Conservation (phyloP, 1,284 basidiomycete species). For the Cutaneotrichosporon cavernicola region DNA sequence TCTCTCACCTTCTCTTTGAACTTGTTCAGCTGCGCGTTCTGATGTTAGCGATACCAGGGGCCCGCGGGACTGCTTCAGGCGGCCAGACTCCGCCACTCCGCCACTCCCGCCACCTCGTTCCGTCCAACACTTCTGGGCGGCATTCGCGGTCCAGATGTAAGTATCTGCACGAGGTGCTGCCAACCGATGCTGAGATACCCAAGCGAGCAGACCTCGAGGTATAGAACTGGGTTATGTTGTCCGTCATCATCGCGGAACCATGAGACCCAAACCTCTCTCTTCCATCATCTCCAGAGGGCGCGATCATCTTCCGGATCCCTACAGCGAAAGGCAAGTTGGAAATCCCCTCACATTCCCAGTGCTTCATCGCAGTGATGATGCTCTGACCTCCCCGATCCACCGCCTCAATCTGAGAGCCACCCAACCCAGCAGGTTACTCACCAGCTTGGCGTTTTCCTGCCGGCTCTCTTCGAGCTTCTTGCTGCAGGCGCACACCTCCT, state of each 20-base stretch:
- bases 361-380: too few relatives aligned
- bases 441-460: conserved; percentile 40
- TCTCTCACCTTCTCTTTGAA: conserved; percentile 61
- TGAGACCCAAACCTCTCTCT: not conserved
- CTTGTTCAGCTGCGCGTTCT: conserved; percentile 78
- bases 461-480: conserved; percentile 25
- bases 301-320: too few relatives aligned
- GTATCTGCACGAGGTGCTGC: too few relatives aligned
- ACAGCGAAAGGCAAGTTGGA: too few relatives aligned
- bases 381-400: not conserved
- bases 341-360: too few relatives aligned
- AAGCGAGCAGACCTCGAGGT: too few relatives aligned
- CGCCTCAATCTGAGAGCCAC: not conserved
- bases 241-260: not conserved
- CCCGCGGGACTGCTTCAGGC: not conserved
- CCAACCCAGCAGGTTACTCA: conserved; percentile 15
- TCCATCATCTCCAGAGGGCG: too few relatives aligned
- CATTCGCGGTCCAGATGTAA: too few relatives aligned
- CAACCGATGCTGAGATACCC: too few relatives aligned
- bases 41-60: conserved; percentile 14
- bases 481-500: conserved; percentile 59
- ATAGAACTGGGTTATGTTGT: too few relatives aligned
- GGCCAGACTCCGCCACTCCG: not conserved
- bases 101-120: not conserved
- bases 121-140: too few relatives aligned